Conservation (phyloP, 2,329 filamentous ascomycete genomes). For the Periconia sp. region DNA sequence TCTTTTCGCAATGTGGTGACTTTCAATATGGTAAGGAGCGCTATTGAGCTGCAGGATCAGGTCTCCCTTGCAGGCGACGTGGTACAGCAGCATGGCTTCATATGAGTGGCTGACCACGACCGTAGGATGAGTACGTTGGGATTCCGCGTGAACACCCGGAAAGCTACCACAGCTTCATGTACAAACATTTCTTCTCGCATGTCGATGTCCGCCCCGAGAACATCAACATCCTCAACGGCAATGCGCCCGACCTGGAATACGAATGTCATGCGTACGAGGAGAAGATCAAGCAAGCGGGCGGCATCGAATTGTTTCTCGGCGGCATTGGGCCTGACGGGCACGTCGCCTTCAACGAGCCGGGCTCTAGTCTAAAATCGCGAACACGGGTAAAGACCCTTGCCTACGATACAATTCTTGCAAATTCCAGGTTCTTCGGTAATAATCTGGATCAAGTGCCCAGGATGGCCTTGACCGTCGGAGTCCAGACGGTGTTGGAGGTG, state of each 20-base stretch:
- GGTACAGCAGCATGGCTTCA: constrained; percentile 22
- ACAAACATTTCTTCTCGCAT: constrained; percentile 87
- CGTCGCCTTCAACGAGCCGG: constrained; percentile 90
- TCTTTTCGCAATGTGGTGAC: constrained; percentile 89
- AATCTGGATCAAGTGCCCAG: constrained; percentile 76
- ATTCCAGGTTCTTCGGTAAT: constrained; percentile 82
- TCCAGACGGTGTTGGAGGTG: constrained; percentile 79
- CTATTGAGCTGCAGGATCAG: constrained; percentile 14
- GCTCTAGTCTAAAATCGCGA: constrained; percentile 75
- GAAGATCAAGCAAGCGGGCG: constrained; percentile 74
- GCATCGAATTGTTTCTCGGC: constrained; percentile 85
- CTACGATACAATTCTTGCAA: constrained; percentile 85
- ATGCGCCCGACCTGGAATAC: constrained; percentile 74
- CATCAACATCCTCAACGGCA: constrained; percentile 84
- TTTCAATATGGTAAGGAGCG: constrained; percentile 78
- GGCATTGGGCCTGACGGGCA: constrained; percentile 87
- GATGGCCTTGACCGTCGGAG: constrained; percentile 84
- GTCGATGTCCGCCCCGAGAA: constrained; percentile 82
- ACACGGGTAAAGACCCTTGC: constrained; percentile 87
- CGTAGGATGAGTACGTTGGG: constrained; percentile 83
- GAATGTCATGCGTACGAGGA: constrained; percentile 83
- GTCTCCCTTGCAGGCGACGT: constrained; percentile 22
- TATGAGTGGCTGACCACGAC: constrained; percentile 25
- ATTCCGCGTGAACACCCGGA: constrained; percentile 82
- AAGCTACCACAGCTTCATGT: constrained; percentile 93